These are phyloP conservation scores for Trifolium fragiferum DNA, from an alignment of 306 rosid species.

Conservation along the genomic window DNA sequence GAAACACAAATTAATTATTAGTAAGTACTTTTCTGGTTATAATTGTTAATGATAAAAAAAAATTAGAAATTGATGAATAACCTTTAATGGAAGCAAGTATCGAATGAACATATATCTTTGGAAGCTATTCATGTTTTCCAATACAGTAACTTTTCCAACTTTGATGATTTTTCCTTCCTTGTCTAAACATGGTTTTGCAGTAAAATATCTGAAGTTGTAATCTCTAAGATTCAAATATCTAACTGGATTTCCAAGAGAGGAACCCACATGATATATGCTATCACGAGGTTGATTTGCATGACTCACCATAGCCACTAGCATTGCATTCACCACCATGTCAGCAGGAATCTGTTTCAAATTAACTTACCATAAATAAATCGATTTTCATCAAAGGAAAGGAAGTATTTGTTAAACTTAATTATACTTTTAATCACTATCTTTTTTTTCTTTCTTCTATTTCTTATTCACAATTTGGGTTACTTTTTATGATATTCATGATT, in stretches of 20 bases:
- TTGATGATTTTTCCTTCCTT: conserved; percentile 65
- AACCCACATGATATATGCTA: conserved; percentile 68
- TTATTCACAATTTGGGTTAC: too few relatives aligned
- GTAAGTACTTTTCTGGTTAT: background rate
- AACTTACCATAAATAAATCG: background rate
- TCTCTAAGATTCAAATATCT: conserved; percentile 46
- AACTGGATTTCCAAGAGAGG: conserved; percentile 61
- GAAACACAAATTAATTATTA: background rate
- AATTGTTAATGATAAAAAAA: background rate
- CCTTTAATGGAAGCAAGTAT: conserved; percentile 71
- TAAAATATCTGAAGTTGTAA: conserved; percentile 53
- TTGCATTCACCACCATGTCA: conserved; percentile 80
- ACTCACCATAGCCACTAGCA: conserved; percentile 54
- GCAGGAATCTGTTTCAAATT: conserved; percentile 73
- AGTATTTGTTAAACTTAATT: background rate
- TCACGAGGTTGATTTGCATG: conserved; percentile 52
- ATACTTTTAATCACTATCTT: background rate
- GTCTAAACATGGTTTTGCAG: conserved; percentile 59
- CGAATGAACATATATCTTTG: conserved; percentile 68
- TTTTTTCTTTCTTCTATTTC: too few relatives aligned
- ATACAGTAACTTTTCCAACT: conserved; percentile 48
- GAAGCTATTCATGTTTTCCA: conserved; percentile 62
- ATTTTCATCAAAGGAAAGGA: background rate
- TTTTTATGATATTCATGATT: too few relatives aligned
- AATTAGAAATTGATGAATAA: conserved; percentile 1